Evolutionary conservation across 768 basidiomycete genomes (phyloP), one percentile per base, ranked within the genome.

Genomic region (Termitomyces heimii): DNA sequence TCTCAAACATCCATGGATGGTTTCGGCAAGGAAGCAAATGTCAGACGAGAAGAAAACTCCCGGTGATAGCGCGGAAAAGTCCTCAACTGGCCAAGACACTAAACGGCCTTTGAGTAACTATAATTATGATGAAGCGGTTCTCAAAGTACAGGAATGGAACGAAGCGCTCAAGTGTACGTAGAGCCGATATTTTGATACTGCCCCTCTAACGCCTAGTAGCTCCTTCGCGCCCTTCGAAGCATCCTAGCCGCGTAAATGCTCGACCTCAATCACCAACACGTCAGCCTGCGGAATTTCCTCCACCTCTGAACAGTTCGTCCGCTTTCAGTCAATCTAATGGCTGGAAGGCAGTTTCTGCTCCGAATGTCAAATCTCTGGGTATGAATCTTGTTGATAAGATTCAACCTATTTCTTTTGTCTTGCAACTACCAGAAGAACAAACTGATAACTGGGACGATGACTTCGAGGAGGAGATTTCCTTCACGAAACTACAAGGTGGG

Each of bases 371-470:
- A 55, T 67, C 68, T 12, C 56, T 65, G 26, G 76, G 70, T 8
- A 68, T 74, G 31, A 74, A 77, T 55, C 70, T 81, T 42, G 76
- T 72, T 18, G 80, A 81, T 62, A 82, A 81, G 69, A 79, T 80
- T 42, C 77, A 88, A 50, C 88, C 89, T 4, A 72, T 83, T 54
- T 81, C 82, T 4, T 86, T 88, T 61, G 81, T 77, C 16, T 71
- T 90, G 24, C 86, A 84, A 57, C 80, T 82, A 24, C 88, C 88
- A 18, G 89, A 94, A 73, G 88, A 92, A 62, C 89, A 92, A 68
- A 89, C 87, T 1, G 94, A 97, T 68, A 96, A 94, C 61, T 99
- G 97, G 97, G 97, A 99, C 66, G 92, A 94, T 61, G 97, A 99
- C 67, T 99, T 99, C 62, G 93, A 94, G 67, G 93, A 92, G 62